Evolutionary conservation across 768 basidiomycete genomes (phyloP), one percentile per base, ranked within the genome.

Genomic region (Coprinopsis cinerea): DNA sequence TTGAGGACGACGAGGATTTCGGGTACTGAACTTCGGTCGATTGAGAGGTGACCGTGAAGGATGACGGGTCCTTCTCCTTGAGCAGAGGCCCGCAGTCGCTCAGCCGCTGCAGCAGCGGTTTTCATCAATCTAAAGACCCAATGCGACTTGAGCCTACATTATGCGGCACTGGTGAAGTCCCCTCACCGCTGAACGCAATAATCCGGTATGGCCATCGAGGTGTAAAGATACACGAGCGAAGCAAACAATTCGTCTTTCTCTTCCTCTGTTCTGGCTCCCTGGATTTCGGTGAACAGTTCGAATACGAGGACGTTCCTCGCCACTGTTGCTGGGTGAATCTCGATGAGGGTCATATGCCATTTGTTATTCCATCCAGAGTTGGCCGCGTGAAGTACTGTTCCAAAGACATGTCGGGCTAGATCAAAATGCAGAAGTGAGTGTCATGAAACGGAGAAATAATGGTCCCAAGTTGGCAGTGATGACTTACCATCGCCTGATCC

Each of bases 401-500:
- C 58, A 23, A 59, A 59, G 15, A 52, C 52, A 30, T 61, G 58
- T 2, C 60, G 58, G 15, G 47, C 60, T 61, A 36, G 7, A n/a
- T n/a, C n/a, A n/a, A n/a, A n/a, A n/a, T 39, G 18, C 30, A 15
- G 30, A 15, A 7, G 15, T 7, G n/a, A n/a, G n/a, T n/a, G n/a
- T n/a, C n/a, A n/a, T n/a, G n/a, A n/a, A n/a, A 44, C 20, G 22
- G 18, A 43, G 2, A 3, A 17, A 20, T 1, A 35, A 20, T 34
- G 30, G 3, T 9, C 20, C 32, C 6, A 11, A 11, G 4, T 26
- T 4, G 1, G 30, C 9, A 9, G 6, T 39, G 9, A 39, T 7
- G 18, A 39, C 18, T 39, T 20, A 61, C 60, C 56, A 47, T 61
- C 58, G 14, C 60, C 60, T 44, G 54, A 58, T 3, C 60, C 60